Evolutionary conservation across 208 protist species (phyloP).

Genomic region (Acanthamoeba lenticulata): DNA sequence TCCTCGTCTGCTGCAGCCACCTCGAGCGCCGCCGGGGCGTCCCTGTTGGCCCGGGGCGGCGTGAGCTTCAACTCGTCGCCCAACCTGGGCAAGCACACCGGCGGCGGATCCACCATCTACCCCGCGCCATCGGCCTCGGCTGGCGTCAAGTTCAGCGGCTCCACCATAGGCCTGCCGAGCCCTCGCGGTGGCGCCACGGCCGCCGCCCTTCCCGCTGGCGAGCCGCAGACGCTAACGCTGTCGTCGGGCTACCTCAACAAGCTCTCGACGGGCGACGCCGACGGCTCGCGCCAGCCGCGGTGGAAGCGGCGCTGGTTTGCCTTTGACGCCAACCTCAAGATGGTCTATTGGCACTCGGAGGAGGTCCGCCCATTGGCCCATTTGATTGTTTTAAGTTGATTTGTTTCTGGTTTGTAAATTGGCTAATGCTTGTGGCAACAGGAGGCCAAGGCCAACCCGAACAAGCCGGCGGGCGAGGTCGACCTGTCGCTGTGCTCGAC

Average conservation of each 20-base stretch:
- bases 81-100: neutral
- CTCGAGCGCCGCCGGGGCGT: neutral
- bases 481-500: constrained; percentile 27
- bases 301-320: constrained; percentile 48
- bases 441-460: constrained; percentile 19
- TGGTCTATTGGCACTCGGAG: constrained; percentile 39
- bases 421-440: neutral
- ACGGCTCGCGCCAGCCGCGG: neutral
- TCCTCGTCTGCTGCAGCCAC: neutral
- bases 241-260: constrained; percentile 26
- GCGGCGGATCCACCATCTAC: neutral
- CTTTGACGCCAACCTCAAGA: constrained; percentile 28
- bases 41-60: neutral
- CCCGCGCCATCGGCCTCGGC: neutral
- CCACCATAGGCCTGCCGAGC: too few species aligned
- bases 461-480: constrained; percentile 1
- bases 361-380: neutral
- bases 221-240: neutral
- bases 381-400: neutral
- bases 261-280: neutral
- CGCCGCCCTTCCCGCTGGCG: too few species aligned
- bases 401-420: too few species aligned
- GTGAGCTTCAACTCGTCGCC: constrained; percentile 13
- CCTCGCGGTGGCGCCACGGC: neutral
- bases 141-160: neutral